Evolutionary conservation across 441 rosid genomes (phyloP).

Genomic region (Manihot esculenta): DNA sequence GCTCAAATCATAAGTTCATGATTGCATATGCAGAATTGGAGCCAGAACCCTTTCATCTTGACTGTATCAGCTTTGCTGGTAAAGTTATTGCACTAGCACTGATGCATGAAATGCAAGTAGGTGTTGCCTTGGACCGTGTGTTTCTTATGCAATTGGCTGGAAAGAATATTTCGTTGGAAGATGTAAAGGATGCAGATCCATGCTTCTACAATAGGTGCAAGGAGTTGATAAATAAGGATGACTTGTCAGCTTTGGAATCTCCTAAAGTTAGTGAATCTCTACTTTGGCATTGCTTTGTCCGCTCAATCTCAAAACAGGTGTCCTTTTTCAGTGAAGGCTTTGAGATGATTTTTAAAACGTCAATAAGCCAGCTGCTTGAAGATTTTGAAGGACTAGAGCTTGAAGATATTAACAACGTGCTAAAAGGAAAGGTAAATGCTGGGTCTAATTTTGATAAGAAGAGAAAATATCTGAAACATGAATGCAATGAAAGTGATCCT

Average conservation of each 20-base stretch:
- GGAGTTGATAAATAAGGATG: too few species aligned
- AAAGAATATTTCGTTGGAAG: not conserved
- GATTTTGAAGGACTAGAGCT: slow-evolving; percentile 35
- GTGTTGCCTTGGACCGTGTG: too few species aligned
- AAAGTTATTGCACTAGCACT: slow-evolving; percentile 3
- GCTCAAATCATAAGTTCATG: too few species aligned
- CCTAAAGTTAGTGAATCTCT: too few species aligned
- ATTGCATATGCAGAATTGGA: not conserved
- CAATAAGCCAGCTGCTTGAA: not conserved
- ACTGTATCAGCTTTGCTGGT: not conserved
- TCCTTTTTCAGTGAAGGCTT: not conserved
- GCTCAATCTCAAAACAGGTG: not conserved
- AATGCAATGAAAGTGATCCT: too few species aligned
- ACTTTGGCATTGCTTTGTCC: too few species aligned
- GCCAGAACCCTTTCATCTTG: not conserved
- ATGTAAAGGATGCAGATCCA: not conserved
- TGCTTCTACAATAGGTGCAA: not conserved
- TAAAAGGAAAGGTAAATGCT: not conserved
- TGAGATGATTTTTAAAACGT: not conserved
- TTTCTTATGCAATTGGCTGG: not conserved
- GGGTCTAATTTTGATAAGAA: not conserved
- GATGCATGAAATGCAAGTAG: not conserved
- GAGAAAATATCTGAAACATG: not conserved
- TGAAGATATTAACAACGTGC: slow-evolving; percentile 60
- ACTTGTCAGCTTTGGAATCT: too few species aligned